Percentiles rank a stretch among this genome's conserved stretches.
These are phyloP conservation scores for Zygotorulaspora mrakii DNA, from an alignment of 1,139 yeast genomes.

Conservation along the genomic window DNA sequence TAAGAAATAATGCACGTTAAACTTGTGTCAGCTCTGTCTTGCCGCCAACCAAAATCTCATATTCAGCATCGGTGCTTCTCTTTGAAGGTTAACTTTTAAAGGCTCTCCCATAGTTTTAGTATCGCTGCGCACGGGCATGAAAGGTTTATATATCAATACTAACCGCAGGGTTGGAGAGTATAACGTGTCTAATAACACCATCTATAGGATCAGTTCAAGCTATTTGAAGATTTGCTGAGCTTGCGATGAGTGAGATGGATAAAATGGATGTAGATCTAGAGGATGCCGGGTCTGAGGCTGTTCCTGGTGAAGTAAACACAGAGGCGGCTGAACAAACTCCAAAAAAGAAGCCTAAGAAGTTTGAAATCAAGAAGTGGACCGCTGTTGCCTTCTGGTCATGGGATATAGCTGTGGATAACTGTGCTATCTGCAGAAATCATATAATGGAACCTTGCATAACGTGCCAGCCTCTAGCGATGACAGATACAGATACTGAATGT, in stretches of 20 bases:
- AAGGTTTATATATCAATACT: background rate
- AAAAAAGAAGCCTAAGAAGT: slow-evolving; percentile 45
- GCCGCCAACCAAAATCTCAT: background rate
- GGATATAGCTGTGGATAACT: slow-evolving; percentile 94
- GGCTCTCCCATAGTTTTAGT: background rate
- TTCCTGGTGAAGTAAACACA: slow-evolving; percentile 6
- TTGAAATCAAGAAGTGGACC: slow-evolving; percentile 85
- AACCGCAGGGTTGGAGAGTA: background rate
- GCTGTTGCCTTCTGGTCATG: slow-evolving; percentile 99
- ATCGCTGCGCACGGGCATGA: slow-evolving; percentile 3
- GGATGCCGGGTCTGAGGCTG: slow-evolving; percentile 3
- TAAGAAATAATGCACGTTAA: too few relatives aligned
- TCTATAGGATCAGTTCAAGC: background rate
- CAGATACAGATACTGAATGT: slow-evolving; percentile 70
- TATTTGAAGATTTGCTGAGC: background rate
- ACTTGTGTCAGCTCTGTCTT: background rate
- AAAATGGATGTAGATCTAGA: slow-evolving; percentile 29
- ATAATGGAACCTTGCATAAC: slow-evolving; percentile 98
- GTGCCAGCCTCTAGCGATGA: slow-evolving; percentile 82
- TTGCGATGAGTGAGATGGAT: slow-evolving; percentile 20
- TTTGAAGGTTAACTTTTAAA: background rate
- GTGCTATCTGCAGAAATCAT: slow-evolving; percentile 98
- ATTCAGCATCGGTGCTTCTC: too few relatives aligned
- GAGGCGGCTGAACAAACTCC: slow-evolving; percentile 17
- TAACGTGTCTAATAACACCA: too few relatives aligned